These are phyloP conservation scores for Brassica cretica DNA, from an alignment of 345 rosid genomes.

Conservation along the genomic window DNA sequence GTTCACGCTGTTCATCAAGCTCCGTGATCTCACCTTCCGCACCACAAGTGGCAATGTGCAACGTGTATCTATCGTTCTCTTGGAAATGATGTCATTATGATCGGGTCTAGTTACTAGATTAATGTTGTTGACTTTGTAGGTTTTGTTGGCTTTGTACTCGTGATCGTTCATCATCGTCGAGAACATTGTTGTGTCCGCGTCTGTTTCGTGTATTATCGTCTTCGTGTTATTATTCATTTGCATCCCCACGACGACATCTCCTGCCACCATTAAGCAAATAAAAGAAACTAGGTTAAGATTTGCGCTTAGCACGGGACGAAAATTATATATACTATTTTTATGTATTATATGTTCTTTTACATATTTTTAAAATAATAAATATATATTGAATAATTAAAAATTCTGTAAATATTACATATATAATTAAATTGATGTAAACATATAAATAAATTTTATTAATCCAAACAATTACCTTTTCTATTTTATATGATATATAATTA, in stretches of 20 bases:
- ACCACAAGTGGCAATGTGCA: conserved; percentile 12
- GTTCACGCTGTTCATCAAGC: conserved; percentile 67
- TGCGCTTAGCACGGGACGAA: too few species aligned
- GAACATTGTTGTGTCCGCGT: conserved; percentile 23
- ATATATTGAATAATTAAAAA: too few species aligned
- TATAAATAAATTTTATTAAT: too few species aligned
- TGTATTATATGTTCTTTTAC: too few species aligned
- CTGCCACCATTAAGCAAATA: conserved; percentile 10
- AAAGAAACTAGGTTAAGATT: not conserved
- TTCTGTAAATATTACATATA: too few species aligned
- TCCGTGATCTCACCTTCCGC: conserved; percentile 39
- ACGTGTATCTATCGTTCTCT: conserved; percentile 9
- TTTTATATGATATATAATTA: too few species aligned
- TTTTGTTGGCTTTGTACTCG: conserved; percentile 38
- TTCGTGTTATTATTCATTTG: conserved; percentile 21
- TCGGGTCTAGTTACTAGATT: conserved; percentile 38
- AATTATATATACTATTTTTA: too few species aligned
- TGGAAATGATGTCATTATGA: conserved; percentile 30
- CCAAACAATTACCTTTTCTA: too few species aligned
- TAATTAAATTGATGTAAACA: too few species aligned
- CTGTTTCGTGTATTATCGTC: conserved; percentile 27
- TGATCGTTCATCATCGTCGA: conserved; percentile 25
- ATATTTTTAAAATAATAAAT: too few species aligned
- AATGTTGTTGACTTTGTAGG: conserved; percentile 28
- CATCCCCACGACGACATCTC: conserved; percentile 31